Evolutionary conservation across 129 eudicot species (phyloP).

Genomic region (Logfia minima): DNA sequence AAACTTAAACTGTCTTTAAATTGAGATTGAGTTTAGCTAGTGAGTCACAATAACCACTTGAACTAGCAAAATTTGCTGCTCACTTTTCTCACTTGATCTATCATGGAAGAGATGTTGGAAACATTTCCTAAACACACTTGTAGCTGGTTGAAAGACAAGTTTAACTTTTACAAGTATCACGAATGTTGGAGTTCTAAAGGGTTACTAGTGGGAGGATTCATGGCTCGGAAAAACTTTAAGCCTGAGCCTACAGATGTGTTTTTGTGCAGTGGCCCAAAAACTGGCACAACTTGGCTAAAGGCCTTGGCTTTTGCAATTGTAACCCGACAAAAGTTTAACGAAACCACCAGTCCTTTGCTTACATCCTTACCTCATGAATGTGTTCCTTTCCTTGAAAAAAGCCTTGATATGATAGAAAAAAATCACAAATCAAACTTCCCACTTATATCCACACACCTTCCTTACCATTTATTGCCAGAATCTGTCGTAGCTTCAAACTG

Average conservation of each 20-base stretch:
- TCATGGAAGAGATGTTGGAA: neutral
- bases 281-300: conserved; percentile 1
- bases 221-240: neutral
- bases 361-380: neutral
- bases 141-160: neutral
- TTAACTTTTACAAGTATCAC: neutral
- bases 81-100: neutral
- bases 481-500: neutral
- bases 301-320: neutral
- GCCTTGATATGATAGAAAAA: too few relatives aligned
- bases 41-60: too few relatives aligned
- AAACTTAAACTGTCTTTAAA: neutral
- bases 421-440: neutral
- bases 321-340: too few relatives aligned
- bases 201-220: neutral
- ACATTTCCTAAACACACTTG: neutral
- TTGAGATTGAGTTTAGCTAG: neutral
- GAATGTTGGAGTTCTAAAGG: neutral
- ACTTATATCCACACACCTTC: neutral
- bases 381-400: neutral
- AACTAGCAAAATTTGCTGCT: neutral
- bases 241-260: neutral
- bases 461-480: neutral
- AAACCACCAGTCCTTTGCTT: too few relatives aligned
- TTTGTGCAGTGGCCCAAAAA: neutral